Base-by-base conservation (phyloP, 371 early-diverging fungal species). In the Mucor circinelloides region DNA sequence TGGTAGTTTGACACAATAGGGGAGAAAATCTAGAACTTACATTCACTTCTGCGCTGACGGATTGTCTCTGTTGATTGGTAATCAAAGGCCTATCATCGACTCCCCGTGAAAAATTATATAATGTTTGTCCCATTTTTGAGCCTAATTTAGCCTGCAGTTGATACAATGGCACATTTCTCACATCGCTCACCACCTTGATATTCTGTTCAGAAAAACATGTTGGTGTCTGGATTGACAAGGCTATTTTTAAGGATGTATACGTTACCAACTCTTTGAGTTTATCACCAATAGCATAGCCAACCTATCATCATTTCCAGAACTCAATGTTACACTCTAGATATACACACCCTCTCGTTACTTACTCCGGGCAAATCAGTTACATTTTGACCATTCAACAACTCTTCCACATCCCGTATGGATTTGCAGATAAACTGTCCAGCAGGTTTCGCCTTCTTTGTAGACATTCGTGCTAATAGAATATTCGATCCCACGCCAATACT, bases 381-480 rank as follows among this genome's bases (percentile, higher is more conserved):
- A 10, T 58, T 36, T 36, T 67, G 68, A 27, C 67, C 38, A 12
- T 8, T 84, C 81, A 40, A 83, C 87, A 63, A 86, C 75, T 62
- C 71, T 76, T 60, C 67, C 38, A 63, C 38, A 68, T 81, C 64
- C 15, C 73, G 71, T 38, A 71, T 73, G 60, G 64, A 50, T 61
- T 65, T 67, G 54, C 90, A 72, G 42, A 70, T 67, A 66, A 56
- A 86, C 15, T 85, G 85, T 6, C 92, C 93, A 64, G 93, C 75
- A 0, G 97, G 96, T 68, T 96, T 96, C 9, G 97, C 97, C 56
- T 78, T 79, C 55, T 82, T 84, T 2, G 95, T 95, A 0, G 96
- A 91, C 31, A 95, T 69, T 58, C 83, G 75, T 30, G 95, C 94
- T n/a, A 94, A 46, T 6, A 95, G 77, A 60, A 92, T 88, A 60